Conservation (phyloP, 345 rosid genomes). For the Brassica cretica region DNA sequence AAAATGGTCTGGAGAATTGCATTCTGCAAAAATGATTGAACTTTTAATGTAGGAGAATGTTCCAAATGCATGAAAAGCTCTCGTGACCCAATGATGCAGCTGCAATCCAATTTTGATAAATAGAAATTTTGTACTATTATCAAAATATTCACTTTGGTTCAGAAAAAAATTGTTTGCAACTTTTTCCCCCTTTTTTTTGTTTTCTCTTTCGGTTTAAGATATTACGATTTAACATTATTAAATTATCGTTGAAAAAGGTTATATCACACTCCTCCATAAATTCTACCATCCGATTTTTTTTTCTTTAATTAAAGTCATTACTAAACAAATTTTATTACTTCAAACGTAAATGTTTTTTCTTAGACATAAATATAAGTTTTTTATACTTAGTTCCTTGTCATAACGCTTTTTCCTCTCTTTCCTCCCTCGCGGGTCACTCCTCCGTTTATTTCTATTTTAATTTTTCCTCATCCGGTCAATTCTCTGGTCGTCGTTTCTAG, state of each 20-base stretch:
- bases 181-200: too few relatives aligned
- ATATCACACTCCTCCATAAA: background rate
- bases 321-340: background rate
- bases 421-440: conserved; percentile 39
- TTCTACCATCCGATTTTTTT: background rate
- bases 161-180: background rate
- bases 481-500: conserved; percentile 1
- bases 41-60: background rate
- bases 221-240: background rate
- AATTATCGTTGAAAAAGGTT: background rate
- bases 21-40: background rate
- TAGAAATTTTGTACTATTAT: background rate
- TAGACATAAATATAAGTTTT: conserved; percentile 9
- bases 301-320: background rate
- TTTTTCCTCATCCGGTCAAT: conserved; percentile 7
- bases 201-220: background rate
- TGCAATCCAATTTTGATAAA: background rate
- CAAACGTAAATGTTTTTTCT: background rate
- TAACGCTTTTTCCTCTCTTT: conserved; percentile 20
- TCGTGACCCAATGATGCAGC: background rate
- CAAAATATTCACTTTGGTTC: background rate
- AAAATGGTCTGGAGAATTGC: background rate
- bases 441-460: background rate
- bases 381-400: conserved; percentile 9
- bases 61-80: background rate